Base-by-base conservation (phyloP, 768 basidiomycete genomes). In the Lentinula edodes region DNA sequence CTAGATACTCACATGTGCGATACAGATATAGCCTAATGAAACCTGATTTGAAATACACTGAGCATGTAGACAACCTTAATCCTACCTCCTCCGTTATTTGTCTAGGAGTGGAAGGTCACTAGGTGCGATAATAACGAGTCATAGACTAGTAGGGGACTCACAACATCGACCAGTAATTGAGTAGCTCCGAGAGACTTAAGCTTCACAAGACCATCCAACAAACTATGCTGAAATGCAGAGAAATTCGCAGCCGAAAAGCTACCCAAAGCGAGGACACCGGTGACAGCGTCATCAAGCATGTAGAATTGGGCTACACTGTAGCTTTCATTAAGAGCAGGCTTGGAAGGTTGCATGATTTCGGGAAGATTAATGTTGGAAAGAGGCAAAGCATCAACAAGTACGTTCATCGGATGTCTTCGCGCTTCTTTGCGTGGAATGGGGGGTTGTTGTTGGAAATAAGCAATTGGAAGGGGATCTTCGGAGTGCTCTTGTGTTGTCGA, bases 121-220 rank as follows among this genome's bases (percentile, higher is more conserved):
- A 15, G 16, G 15, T n/a, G 16, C 18, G 46, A 20, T 48, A 1
- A 23, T 23, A 18, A 48, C 8, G 10, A 18, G 6, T 20, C 18
- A 45, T 20, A 45, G 43, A 16, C 5, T 28, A 8, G n/a, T 23
- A 46, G 10, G 41, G 18, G 52, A 74, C 79, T 42, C 63, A 83
- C 82, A 65, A 86, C 80, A 73, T 87, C 85, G 32, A 87, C 81
- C 46, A 88, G 76, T 48, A 88, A 70, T 61, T 76, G 78, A n/a
- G 75, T 78, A 9, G 80, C 82, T 32, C 85, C 85, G 55, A 68
- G 60, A 36, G 67, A 66, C 68, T 79, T 83, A 63, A 86, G 67
- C 13, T 74, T 76, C 58, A 75, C 66, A 63, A 86, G 66, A 6
- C 85, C 85, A 13, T 71, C 69, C 54, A 86, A 62, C 52, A 88